Conservation (phyloP, 805 yeast genomes). For the Vanderwaltozyma verrucispora region DNA sequence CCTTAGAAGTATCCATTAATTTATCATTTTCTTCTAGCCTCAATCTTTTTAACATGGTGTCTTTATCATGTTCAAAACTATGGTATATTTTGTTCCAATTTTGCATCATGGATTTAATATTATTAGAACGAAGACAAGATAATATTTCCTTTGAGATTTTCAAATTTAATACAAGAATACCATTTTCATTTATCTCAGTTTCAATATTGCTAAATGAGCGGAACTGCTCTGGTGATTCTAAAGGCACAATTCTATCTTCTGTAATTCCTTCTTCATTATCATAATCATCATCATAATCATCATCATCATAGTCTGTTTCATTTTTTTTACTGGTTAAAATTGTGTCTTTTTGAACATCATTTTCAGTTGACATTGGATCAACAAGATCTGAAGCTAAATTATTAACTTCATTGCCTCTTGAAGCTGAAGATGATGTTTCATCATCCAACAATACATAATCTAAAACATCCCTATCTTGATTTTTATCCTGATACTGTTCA, state of each 20-base stretch:
- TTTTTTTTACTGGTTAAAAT: not conserved
- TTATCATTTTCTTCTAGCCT: slow-evolving; percentile 75
- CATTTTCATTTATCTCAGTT: not conserved
- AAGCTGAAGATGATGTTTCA: not conserved
- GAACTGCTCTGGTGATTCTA: slow-evolving; percentile 4
- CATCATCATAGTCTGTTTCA: not conserved
- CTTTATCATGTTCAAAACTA: slow-evolving; percentile 63
- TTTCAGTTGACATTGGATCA: not conserved
- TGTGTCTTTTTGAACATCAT: not conserved
- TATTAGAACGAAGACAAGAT: slow-evolving; percentile 24
- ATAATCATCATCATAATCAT: slow-evolving; percentile 2
- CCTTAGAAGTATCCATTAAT: slow-evolving; percentile 34
- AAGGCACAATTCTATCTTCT: not conserved
- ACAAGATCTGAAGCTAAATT: not conserved
- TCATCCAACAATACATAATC: slow-evolving; percentile 5
- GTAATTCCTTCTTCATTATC: slow-evolving; percentile 17
- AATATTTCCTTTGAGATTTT: slow-evolving; percentile 30
- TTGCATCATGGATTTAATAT: slow-evolving; percentile 34
- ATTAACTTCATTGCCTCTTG: not conserved
- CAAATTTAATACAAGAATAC: slow-evolving; percentile 21
- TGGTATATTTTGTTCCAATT: slow-evolving; percentile 68
- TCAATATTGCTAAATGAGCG: not conserved
- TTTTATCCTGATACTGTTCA: slow-evolving; percentile 9
- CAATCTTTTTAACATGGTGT: slow-evolving; percentile 62
- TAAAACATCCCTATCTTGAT: slow-evolving; percentile 9